Evolutionary conservation across 2,329 filamentous ascomycete species (phyloP).

Genomic region (Mycogone perniciosa): DNA sequence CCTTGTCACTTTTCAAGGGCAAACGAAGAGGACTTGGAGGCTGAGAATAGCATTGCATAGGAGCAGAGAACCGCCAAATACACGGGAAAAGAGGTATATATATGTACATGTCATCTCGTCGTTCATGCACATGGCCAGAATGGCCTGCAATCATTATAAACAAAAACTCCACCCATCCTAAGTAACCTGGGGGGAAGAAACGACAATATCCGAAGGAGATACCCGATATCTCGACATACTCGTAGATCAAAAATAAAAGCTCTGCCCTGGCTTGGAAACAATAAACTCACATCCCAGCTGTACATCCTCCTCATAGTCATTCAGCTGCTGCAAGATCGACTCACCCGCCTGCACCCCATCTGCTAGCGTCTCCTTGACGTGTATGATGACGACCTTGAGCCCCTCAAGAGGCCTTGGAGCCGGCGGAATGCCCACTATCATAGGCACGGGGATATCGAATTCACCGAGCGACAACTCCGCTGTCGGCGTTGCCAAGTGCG

Average conservation of each 20-base stretch:
- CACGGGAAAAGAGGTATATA: neutral
- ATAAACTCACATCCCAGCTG: constrained; percentile 75
- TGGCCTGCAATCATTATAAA: neutral
- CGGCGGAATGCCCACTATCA: constrained; percentile 1
- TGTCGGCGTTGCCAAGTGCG: constrained; percentile 42
- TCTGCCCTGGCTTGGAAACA: constrained; percentile 61
- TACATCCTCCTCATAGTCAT: constrained; percentile 56
- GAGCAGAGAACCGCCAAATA: neutral
- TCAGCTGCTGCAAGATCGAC: constrained; percentile 63
- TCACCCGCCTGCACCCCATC: constrained; percentile 62
- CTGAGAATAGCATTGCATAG: neutral
- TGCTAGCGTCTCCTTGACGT: constrained; percentile 79
- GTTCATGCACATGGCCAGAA: neutral
- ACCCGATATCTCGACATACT: neutral
- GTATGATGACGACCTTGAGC: constrained; percentile 79
- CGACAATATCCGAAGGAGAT: neutral
- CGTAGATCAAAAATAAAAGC: constrained; percentile 40
- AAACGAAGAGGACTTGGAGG: neutral
- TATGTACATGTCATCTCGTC: neutral
- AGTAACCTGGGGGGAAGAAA: constrained; percentile 2
- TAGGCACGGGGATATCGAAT: constrained; percentile 23
- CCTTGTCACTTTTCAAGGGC: neutral
- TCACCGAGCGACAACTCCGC: constrained; percentile 39
- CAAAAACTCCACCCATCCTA: neutral
- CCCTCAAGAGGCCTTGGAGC: constrained; percentile 55